phyloP scores from a whole-genome alignment of 2,329 filamentous ascomycete genomes.

The Ophiosphaerella herpotricha region DNA sequence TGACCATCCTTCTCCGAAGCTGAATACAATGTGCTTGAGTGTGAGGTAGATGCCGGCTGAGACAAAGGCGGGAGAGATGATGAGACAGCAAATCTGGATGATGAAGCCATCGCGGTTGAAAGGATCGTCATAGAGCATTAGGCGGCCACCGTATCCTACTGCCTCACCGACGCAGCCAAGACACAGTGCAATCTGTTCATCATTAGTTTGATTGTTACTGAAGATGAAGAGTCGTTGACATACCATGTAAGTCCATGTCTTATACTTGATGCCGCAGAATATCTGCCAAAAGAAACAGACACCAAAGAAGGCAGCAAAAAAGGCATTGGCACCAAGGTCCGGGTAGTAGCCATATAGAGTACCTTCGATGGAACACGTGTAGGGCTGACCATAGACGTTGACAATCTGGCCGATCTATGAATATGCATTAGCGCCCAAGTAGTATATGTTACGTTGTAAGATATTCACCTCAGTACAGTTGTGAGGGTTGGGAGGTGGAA shows the following conservation, averaged over 20 bases:
- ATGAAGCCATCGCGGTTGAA: slow-evolving; percentile 55
- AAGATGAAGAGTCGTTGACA: background rate
- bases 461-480: slow-evolving; percentile 22
- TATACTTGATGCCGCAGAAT: slow-evolving; percentile 55
- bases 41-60: slow-evolving; percentile 62
- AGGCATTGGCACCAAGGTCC: slow-evolving; percentile 55
- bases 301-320: slow-evolving; percentile 59
- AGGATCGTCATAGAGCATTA: slow-evolving; percentile 59
- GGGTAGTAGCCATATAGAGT: slow-evolving; percentile 62
- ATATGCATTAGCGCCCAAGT: background rate
- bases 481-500: slow-evolving; percentile 23
- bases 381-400: background rate
- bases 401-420: background rate
- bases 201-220: slow-evolving; percentile 4
- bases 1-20: slow-evolving; percentile 52
- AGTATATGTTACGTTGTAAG: background rate
- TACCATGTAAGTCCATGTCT: slow-evolving; percentile 60
- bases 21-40: slow-evolving; percentile 61
- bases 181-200: slow-evolving; percentile 48
- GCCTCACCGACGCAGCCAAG: slow-evolving; percentile 57
- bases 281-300: slow-evolving; percentile 55
- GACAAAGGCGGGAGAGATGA: slow-evolving; percentile 61
- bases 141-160: slow-evolving; percentile 61
- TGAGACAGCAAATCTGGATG: slow-evolving; percentile 61
- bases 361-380: slow-evolving; percentile 50